Evolutionary conservation across 2,329 filamentous ascomycete species (phyloP).

Genomic region (Teratosphaeria viscida): DNA sequence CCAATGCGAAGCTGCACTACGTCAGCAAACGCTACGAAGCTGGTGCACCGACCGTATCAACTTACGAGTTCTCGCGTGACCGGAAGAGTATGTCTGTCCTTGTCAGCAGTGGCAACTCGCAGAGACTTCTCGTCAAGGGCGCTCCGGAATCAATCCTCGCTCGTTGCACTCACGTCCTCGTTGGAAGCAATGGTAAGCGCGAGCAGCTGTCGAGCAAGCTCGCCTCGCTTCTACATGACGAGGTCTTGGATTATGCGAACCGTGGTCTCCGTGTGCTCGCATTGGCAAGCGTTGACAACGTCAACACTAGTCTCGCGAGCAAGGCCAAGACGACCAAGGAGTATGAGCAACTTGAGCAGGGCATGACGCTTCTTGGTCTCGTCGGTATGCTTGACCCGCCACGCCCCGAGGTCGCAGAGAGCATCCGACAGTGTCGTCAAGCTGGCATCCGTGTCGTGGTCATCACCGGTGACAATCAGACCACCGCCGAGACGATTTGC

Average conservation of each 20-base stretch:
- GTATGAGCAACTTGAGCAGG: constrained; percentile 80
- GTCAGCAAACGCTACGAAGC: constrained; percentile 79
- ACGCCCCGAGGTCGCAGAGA: constrained; percentile 76
- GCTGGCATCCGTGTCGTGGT: constrained; percentile 95
- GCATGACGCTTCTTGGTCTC: constrained; percentile 86
- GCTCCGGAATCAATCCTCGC: constrained; percentile 91
- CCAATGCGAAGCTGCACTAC: constrained; percentile 60
- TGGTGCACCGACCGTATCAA: constrained; percentile 63
- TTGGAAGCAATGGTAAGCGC: constrained; percentile 69
- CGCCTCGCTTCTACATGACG: constrained; percentile 58
- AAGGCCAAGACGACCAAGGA: constrained; percentile 69
- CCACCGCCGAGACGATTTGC: constrained; percentile 96
- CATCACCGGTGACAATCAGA: constrained; percentile 95
- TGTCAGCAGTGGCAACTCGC: constrained; percentile 56
- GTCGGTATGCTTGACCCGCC: constrained; percentile 96
- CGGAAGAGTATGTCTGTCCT: constrained; percentile 99
- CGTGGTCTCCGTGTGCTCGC: constrained; percentile 90
- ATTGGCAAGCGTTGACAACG: constrained; percentile 71
- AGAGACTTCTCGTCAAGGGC: constrained; percentile 89
- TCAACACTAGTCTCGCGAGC: constrained; percentile 57
- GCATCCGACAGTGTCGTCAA: constrained; percentile 79
- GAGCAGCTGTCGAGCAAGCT: constrained; percentile 63
- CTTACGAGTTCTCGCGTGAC: constrained; percentile 94
- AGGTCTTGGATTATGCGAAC: constrained; percentile 85
- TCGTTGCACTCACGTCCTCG: constrained; percentile 71